These are phyloP conservation scores for Starmerella stigmatis DNA, from an alignment of 805 yeast genomes.

Conservation along the genomic window DNA sequence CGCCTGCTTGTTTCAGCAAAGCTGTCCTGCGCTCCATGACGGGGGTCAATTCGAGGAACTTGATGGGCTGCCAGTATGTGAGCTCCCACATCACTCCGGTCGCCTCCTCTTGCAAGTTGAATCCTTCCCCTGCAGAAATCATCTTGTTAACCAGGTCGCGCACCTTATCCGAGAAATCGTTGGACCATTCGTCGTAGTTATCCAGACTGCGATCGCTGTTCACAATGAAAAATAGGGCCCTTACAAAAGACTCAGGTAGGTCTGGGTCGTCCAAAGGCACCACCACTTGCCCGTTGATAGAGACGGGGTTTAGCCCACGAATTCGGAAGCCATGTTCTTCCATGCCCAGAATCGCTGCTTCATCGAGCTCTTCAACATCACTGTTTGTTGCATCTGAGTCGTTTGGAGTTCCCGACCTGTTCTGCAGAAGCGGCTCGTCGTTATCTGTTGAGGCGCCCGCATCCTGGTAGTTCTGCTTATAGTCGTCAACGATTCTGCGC, in stretches of 20 bases:
- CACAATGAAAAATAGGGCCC: no score
- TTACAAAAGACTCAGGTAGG: no score
- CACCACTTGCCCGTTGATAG: no score
- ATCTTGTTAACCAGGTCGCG: no score
- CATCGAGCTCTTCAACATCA: not conserved
- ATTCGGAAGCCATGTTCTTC: no score
- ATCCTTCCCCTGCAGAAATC: no score
- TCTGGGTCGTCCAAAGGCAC: no score
- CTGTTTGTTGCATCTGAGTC: conserved; percentile 1
- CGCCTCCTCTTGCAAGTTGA: not conserved
- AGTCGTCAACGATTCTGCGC: not conserved
- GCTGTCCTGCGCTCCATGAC: not conserved
- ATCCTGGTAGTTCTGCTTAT: not conserved
- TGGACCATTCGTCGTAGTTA: not conserved
- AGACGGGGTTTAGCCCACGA: no score
- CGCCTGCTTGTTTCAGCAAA: not conserved
- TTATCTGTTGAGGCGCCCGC: no score
- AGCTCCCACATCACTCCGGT: not conserved
- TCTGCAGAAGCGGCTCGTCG: not conserved
- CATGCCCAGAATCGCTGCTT: no score
- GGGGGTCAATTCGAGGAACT: not conserved
- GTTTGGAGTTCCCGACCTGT: not conserved
- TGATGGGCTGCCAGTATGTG: not conserved
- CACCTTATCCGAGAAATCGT: not conserved
- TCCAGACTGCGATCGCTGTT: no score